Base-by-base conservation (phyloP, 2,329 filamentous ascomycete genomes). In the Aspergillus melleus region DNA sequence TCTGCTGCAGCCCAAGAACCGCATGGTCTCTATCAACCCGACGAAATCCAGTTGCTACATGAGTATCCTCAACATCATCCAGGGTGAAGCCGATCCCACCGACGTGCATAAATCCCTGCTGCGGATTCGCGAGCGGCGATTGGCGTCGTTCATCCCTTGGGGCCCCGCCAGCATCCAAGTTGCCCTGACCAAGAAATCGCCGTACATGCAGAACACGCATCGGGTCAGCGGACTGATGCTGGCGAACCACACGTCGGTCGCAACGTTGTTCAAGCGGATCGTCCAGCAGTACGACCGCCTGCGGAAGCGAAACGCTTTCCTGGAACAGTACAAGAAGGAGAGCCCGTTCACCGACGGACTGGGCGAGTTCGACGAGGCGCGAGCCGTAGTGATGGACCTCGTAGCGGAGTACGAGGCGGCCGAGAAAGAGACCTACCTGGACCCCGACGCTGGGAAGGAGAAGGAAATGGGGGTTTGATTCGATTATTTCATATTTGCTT, bases 31-130 rank as follows among this genome's bases (percentile, higher is more conserved):
- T 24, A 96, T 95, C 22, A 90, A 92, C 58, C 93, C 94, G 1
- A 91, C 90, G 70, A 98, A 98, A 81, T 96, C 92, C 81, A 97
- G 92, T 79, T 99, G 95, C 81, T 99, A 99, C 81, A 98, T 99
- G 72, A 96, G 92, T 52, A 98, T 99, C 68, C 83, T 99, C 64
- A 98, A 99, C 77, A 96, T 99, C 70, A 99, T 99, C 70, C 95
- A 98, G 81, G 95, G 95, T 71, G 95, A 99, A 76, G 95, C 96
- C 44, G 96, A 99, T 74, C 94, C 95, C 9, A 98, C 94, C 3
- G 96, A 99, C 77, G 86, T 99, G 58, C 95, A 99, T 82, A 99
- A 99, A 85, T 98, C 94, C 65, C 82, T 99, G 59, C 86, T 99
- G 60, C 91, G 95, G 65, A 99, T 99, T 72, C 89, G 95, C 53